Percentiles rank a stretch among this genome's conserved stretches.
These are phyloP conservation scores for Penicillium steckii DNA, from an alignment of 495 filamentous ascomycete genomes.

Conservation along the genomic window DNA sequence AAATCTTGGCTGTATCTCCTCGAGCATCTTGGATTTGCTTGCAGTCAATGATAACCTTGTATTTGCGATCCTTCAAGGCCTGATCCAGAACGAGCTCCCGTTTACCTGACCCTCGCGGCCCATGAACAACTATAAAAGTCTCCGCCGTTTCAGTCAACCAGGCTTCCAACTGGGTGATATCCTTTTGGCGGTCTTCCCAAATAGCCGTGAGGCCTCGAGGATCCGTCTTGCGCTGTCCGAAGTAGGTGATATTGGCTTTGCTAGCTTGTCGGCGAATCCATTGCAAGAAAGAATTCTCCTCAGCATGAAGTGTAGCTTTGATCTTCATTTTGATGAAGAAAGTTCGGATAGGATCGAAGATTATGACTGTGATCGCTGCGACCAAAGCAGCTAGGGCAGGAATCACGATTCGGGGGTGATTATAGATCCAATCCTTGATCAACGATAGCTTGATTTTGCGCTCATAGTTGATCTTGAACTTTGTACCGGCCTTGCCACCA, in stretches of 20 bases:
- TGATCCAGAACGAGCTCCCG: conserved; percentile 83
- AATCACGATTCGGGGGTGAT: conserved; percentile 85
- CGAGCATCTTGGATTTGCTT: conserved; percentile 90
- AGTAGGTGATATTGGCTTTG: conserved; percentile 61
- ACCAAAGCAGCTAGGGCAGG: conserved; percentile 76
- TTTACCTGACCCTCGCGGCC: conserved; percentile 89
- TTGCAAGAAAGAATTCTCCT: conserved; percentile 65
- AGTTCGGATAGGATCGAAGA: conserved; percentile 91
- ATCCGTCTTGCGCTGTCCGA: conserved; percentile 54
- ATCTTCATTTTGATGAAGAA: conserved; percentile 90
- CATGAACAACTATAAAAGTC: conserved; percentile 93
- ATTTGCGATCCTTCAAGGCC: conserved; percentile 69
- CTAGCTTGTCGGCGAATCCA: conserved; percentile 81
- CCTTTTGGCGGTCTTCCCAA: conserved; percentile 81
- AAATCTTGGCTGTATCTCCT: conserved; percentile 86
- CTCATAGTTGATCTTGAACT: conserved; percentile 78
- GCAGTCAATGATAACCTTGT: conserved; percentile 90
- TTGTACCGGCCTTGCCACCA: conserved; percentile 72
- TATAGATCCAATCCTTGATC: conserved; percentile 86
- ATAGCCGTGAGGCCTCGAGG: conserved; percentile 74
- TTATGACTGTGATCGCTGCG: conserved; percentile 79
- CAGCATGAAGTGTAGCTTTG: conserved; percentile 69
- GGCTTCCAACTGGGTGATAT: conserved; percentile 77
- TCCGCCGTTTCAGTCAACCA: conserved; percentile 85
- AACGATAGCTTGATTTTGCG: conserved; percentile 70